Evolutionary conservation across 73 alveolate genomes (phyloP).

Genomic region (Paramecium octaurelia): DNA sequence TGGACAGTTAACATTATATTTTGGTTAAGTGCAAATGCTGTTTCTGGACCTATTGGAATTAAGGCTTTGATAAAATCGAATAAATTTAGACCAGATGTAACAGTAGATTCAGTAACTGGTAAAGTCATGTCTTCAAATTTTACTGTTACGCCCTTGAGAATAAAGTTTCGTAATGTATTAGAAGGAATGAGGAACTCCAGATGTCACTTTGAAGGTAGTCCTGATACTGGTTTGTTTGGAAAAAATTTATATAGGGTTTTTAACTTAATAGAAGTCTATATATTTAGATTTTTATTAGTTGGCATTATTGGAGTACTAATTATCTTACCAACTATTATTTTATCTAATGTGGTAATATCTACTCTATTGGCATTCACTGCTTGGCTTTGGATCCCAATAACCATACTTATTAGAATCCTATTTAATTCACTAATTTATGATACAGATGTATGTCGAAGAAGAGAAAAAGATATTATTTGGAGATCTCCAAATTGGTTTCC

Average conservation of each 20-base stretch:
- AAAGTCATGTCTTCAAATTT: background rate
- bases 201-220: background rate
- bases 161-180: background rate
- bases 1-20: constrained; percentile 29
- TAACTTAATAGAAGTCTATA: constrained; percentile 2
- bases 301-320: background rate
- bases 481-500: constrained; percentile 15
- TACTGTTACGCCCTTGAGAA: background rate
- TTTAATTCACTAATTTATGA: background rate
- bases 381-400: background rate
- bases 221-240: constrained; percentile 46
- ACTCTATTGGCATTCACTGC: background rate
- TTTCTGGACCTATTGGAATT: constrained; percentile 2
- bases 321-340: background rate
- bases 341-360: background rate
- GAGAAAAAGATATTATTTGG: background rate
- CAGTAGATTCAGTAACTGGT: background rate
- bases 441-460: background rate
- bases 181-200: constrained; percentile 12
- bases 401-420: background rate
- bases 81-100: background rate
- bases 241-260: background rate
- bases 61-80: background rate
- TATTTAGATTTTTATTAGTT: constrained; percentile 1
- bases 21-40: background rate